Base-by-base conservation (phyloP, 2,329 filamentous ascomycete species). In the Aspergillus pseudoterreus region DNA sequence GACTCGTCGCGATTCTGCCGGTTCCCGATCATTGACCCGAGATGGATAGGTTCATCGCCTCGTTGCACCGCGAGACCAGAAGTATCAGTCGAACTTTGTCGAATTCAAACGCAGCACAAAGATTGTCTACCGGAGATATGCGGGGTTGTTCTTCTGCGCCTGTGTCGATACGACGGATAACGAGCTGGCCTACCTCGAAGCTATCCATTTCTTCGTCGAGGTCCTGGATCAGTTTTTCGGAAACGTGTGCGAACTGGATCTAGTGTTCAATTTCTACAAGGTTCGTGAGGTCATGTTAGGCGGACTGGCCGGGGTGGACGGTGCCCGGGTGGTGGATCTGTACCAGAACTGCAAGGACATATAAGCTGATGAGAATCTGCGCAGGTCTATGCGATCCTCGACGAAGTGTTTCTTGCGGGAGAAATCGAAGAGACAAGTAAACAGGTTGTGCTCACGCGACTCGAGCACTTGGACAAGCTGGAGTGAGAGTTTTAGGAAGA, bases 61-160 rank as follows among this genome's bases (percentile, higher is more conserved):
- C 62, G 92, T 99, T 55, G 94, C 94, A 0, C 94, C 94, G 6
- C 89, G 94, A 68, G 94, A 99, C 75, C 94, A 99, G 71, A 99
- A 99, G 71, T 96, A 99, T 79, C 94, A 99, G 73, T 96, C 91
- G 76, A 99, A 99, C 78, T 99, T 99, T 68, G 94, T 99, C 80
- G 94, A 99, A 64, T 86, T 86, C 62, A 73, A 75, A 43, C 67
- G 71, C 45, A 75, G 72, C 55, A 91, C 92, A 70, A 97, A 96
- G 78, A 88, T 99, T 64, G 90, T 99, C 49, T 99, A 99, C 78
- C 87, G 95, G 42, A 88, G 94, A 57, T 99, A 99, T 75, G 94
- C 94, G 0, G 94, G 94, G 0, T 84, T 99, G 53, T 99, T 99
- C 83, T 99, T 99, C 79, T 99, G 94, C 79, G 95, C 92, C 49